Evolutionary conservation across 1,284 basidiomycete species (phyloP), one percentile per base, ranked within the genome.

Genomic region (Coniferiporia weirii): DNA sequence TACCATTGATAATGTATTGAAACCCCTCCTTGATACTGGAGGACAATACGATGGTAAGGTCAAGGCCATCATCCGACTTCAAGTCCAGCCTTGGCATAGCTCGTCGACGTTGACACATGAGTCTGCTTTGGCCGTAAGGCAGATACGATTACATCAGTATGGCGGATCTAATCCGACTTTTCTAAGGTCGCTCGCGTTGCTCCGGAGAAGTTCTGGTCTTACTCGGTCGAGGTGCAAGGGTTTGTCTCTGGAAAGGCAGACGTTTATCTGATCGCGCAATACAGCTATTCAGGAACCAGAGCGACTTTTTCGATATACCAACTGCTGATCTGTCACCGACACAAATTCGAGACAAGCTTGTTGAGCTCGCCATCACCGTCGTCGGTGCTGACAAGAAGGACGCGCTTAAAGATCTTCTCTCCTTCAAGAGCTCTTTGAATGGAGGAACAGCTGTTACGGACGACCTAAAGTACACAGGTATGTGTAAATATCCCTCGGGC

Each of bases 31-130:
- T 60, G 74, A 74, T 17, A 68, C 76, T 15, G 84, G 83, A 13
- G 89, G 89, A 13, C 79, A 81, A 68, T 93, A 93, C 71, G 77
- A 80, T 8, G 87, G 85, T 44, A 89, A 89, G 71, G 83, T 95
- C 60, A 90, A 91, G 72, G 75, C 88, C 46, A 85, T 96, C 66
- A 75, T 93, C 64, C 77, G 95, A 53, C 80, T 84, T 34, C 93
- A 95, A 66, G 87, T 93, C 38, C 95, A 91, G 70, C 87, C 88
- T 0, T 90, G 92, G 91, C 92, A 94, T 67, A 80, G 76, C 15
- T 75, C 82, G 51, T 91, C 89, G 0, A 89, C 87, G 0, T 79
- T 87, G 61, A 82, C 85, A 1, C 87, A 91, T 65, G 94, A 98
- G 73, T 90, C 93, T 15, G 85, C 83, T 10, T 75, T 95, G 9